Evolutionary conservation across 805 yeast genomes (phyloP).

Genomic region (Yarrowia divulgata): DNA sequence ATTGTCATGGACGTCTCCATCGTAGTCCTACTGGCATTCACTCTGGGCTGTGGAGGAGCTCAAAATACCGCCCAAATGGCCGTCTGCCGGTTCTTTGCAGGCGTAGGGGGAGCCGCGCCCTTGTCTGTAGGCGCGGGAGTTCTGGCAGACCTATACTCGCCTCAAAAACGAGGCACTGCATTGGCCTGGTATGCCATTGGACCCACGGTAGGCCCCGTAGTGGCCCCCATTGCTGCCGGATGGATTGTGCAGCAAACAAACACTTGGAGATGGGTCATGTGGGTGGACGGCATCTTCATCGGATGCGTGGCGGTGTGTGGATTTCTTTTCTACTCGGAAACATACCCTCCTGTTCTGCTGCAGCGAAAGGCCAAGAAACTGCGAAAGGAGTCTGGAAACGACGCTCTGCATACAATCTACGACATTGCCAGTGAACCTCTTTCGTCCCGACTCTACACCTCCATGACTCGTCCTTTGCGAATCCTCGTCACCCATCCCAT

Average conservation of each 20-base stretch:
- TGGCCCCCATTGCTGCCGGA: slow-evolving; percentile 59
- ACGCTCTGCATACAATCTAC: slow-evolving; percentile 63
- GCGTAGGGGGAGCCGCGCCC: slow-evolving; percentile 72
- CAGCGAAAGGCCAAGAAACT: slow-evolving; percentile 56
- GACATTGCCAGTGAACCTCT: slow-evolving; percentile 52
- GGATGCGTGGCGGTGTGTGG: slow-evolving; percentile 58
- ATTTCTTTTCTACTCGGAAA: slow-evolving; percentile 59
- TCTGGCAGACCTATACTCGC: slow-evolving; percentile 65
- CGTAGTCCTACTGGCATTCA: slow-evolving; percentile 54
- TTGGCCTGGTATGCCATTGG: slow-evolving; percentile 66
- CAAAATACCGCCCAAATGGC: slow-evolving; percentile 62
- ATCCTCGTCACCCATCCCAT: slow-evolving; percentile 66
- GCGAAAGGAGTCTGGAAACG: slow-evolving; percentile 63
- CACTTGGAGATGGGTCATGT: slow-evolving; percentile 70
- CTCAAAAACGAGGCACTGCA: slow-evolving; percentile 60
- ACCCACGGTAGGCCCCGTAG: slow-evolving; percentile 66
- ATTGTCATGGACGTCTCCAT: slow-evolving; percentile 62
- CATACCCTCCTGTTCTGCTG: slow-evolving; percentile 64
- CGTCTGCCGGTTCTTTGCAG: slow-evolving; percentile 67
- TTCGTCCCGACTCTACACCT: slow-evolving; percentile 48
- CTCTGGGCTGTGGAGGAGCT: slow-evolving; percentile 67
- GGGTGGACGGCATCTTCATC: slow-evolving; percentile 63
- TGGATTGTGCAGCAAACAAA: slow-evolving; percentile 55
- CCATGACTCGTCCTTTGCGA: slow-evolving; percentile 64
- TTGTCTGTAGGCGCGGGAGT: slow-evolving; percentile 74